Base-by-base conservation (phyloP, 306 rosid genomes). In the Lablab purpureus region DNA sequence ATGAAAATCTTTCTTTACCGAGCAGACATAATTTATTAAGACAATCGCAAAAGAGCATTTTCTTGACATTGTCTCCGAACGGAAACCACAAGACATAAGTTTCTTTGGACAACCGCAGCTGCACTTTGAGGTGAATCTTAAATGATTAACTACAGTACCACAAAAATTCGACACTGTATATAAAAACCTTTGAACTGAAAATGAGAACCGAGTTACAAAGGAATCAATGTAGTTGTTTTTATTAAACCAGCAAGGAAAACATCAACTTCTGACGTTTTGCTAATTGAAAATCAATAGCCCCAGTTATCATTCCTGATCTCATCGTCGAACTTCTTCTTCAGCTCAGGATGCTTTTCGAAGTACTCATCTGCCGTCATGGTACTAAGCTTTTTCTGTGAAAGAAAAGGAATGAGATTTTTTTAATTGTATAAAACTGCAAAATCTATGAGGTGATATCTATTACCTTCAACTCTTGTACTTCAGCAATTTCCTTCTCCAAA, bases 351-450 rank as follows among this genome's bases (percentile, higher is more conserved):
- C 88, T 90, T 90, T 56, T 50, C 96, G 46, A 96, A 96, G 93
- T 96, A 96, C 50, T 96, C 99, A 14, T 96, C 84, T 9, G 98
- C 98, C 0, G 98, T 96, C 99, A 93, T 96, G 86, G 98, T 96
- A 83, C 89, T 82, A 10, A 96, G 67, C 84, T 93, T 93, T 65
- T 88, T 81, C 99, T 93, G 98, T 46, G n/a, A 40, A 74, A 67
- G 27, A 22, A 5, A 32, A 32, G 6, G 1, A 19, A 14, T 88
- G 81, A 88, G 90, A 76, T 56, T 7, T 47, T 17, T 7, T 23
- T 22, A 49, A 36, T 63, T 15, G 28, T 41, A 22, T 19, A n/a
- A 47, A 67, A 79, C 80, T 0, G n/a, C 27, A 40, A 83, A 65
- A 22, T 50, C 21, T 22, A 5, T 3, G 34, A 21, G 47, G 59